Base-by-base conservation (phyloP, 2,329 filamentous ascomycete genomes). In the Colletotrichum camelliae region DNA sequence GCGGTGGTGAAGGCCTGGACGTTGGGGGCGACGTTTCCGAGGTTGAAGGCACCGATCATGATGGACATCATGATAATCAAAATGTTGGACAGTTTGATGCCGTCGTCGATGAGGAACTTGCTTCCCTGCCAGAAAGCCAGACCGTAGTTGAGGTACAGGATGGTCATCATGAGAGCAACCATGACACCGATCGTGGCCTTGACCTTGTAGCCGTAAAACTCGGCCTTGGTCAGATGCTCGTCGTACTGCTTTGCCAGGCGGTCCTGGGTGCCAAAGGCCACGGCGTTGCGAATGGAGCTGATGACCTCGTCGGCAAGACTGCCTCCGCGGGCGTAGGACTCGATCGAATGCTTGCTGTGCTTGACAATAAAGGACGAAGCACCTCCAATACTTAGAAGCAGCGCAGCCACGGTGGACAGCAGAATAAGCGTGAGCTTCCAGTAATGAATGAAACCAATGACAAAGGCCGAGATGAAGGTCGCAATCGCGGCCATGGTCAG, bases 391-490 rank as follows among this genome's bases (percentile, higher is more conserved):
- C 94, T 89, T 16, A 94, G 77, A n/a, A 95, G 85, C 66, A 98
- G 91, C 3, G 95, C 94, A 58, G 96, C 87, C 77, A 98, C 93
- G 2, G 94, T 95, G 1, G 94, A 96, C 29, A 92, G 90, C 52
- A 98, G 90, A 79, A 99, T 98, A 67, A 98, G 86, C 0, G 97
- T 97, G 78, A 98, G 88, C 84, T 97, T 98, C 95, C 96, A 98
- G 84, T 94, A 97, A 81, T 95, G 94, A 84, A 96, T 85, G 83
- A 98, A 98, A 4, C 94, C 95, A 78, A 99, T 96, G 72, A 98
- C 88, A 79, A 98, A 98, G 18, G 96, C 95, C 0, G 96, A 93
- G 71, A 98, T 86, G 81, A 98, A 98, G 10, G 95, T 96, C 2
- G 96, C 92, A 5, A 96, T 66, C 15, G 95, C 94, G 16, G 93